Evolutionary conservation across 257 asterid species (phyloP).

Genomic region (Nicotiana otophora): DNA sequence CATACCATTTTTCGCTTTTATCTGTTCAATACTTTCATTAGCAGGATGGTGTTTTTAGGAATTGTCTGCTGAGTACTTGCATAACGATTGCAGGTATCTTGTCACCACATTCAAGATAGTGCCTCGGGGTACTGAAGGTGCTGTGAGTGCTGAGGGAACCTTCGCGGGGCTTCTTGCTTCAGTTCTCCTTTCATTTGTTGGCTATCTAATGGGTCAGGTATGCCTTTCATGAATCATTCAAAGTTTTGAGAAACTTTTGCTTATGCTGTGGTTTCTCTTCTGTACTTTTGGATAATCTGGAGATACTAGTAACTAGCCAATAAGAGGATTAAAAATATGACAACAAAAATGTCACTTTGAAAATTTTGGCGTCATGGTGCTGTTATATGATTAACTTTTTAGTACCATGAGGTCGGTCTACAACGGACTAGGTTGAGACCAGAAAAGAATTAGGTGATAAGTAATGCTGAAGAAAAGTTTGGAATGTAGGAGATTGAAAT

Average conservation of each 20-base stretch:
- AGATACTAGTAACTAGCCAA: not conserved
- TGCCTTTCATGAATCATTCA: not conserved
- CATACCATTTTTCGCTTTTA: not conserved
- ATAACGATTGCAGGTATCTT: conserved; percentile 49
- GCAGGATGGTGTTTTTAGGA: not conserved
- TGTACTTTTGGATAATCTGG: not conserved
- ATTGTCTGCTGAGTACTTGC: not conserved
- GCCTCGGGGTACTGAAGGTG: conserved; percentile 98
- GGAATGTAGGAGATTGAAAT: not conserved
- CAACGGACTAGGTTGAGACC: not conserved
- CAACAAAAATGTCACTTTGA: not conserved
- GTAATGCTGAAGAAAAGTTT: not conserved
- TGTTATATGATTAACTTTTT: not conserved
- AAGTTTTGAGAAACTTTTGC: not conserved
- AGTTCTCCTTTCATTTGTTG: conserved; percentile 68
- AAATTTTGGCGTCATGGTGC: not conserved
- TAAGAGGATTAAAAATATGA: not conserved
- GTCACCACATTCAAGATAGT: conserved; percentile 93
- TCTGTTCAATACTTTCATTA: not conserved
- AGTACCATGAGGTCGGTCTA: not conserved
- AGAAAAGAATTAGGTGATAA: not conserved
- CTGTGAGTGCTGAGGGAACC: conserved; percentile 92
- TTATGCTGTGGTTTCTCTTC: not conserved
- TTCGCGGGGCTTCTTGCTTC: conserved; percentile 82
- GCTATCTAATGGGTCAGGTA: conserved; percentile 63